Conservation (phyloP, 164 flowering plant genomes). For the Kalanchoe fedtschenkoi region DNA sequence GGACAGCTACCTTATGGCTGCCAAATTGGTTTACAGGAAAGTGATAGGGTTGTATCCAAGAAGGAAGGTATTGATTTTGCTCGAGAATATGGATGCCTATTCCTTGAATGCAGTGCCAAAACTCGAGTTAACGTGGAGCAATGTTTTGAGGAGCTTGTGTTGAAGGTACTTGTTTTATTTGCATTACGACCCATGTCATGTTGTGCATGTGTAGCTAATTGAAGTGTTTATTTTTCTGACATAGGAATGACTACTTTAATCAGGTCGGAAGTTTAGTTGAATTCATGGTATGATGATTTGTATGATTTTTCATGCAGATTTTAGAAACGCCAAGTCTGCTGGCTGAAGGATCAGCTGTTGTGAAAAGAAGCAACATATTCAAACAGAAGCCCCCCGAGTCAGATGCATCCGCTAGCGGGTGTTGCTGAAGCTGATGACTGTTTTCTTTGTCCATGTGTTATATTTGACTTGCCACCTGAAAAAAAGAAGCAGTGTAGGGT, state of each 20-base stretch:
- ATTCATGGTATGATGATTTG: background rate
- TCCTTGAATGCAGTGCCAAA: constrained; percentile 78
- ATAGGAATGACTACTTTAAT: background rate
- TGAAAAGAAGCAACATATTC: constrained; percentile 59
- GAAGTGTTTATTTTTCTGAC: too few species aligned
- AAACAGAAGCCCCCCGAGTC: constrained; percentile 58
- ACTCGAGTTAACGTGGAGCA: constrained; percentile 69
- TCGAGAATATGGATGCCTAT: constrained; percentile 70
- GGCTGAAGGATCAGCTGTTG: constrained; percentile 59
- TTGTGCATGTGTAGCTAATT: too few species aligned
- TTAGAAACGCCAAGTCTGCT: constrained; percentile 79
- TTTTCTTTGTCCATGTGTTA: too few species aligned
- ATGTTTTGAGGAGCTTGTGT: constrained; percentile 75
- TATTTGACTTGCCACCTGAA: too few species aligned
- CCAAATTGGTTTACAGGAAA: constrained; percentile 35
- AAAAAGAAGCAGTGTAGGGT: too few species aligned
- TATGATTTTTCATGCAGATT: constrained; percentile 37
- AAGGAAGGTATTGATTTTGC: constrained; percentile 80
- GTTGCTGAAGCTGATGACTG: constrained; percentile 33
- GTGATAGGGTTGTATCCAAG: constrained; percentile 66
- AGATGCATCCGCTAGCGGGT: constrained; percentile 46
- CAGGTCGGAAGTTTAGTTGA: background rate
- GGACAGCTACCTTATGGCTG: background rate
- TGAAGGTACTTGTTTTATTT: constrained; percentile 35
- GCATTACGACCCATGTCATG: background rate